A percentile compares a stretch with the other conserved stretches of the same genome.
phyloP scores from a whole-genome alignment of 768 basidiomycete species.

The Termitomyces eurrhizus region DNA sequence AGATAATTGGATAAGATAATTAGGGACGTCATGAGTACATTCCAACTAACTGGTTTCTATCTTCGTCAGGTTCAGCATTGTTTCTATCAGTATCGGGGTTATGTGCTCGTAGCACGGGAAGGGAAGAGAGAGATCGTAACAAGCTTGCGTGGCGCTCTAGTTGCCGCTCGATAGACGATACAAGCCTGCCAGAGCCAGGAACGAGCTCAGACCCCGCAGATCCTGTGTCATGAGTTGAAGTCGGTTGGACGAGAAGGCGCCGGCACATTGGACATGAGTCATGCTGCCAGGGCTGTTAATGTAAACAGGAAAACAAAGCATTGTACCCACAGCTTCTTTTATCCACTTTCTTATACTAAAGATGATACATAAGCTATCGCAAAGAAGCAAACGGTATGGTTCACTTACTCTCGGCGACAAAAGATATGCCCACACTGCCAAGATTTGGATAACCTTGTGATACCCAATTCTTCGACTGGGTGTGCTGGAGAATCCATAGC shows the following conservation, averaged over 20 bases:
- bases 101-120: not conserved
- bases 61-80: slow-evolving; percentile 10
- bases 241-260: slow-evolving; percentile 33
- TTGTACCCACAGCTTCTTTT: slow-evolving; percentile 43
- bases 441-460: slow-evolving; percentile 53
- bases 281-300: slow-evolving; percentile 34
- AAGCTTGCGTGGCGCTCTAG: slow-evolving; percentile 6
- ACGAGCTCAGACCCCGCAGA: slow-evolving; percentile 13
- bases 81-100: not conserved
- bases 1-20: not conserved
- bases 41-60: slow-evolving; percentile 36
- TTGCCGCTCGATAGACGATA: slow-evolving; percentile 11
- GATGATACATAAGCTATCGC: slow-evolving; percentile 1
- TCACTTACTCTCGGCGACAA: slow-evolving; percentile 70
- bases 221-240: not conserved
- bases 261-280: slow-evolving; percentile 69
- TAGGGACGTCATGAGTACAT: slow-evolving; percentile 53
- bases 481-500: slow-evolving; percentile 81
- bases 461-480: slow-evolving; percentile 63
- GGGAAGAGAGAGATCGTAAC: slow-evolving; percentile 8
- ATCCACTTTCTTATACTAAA: slow-evolving; percentile 65
- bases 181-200: slow-evolving; percentile 3
- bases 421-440: slow-evolving; percentile 69
- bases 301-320: not conserved
- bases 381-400: too few relatives aligned